Evolutionary conservation across 345 rosid genomes (phyloP).

Genomic region (Citrus medica): DNA sequence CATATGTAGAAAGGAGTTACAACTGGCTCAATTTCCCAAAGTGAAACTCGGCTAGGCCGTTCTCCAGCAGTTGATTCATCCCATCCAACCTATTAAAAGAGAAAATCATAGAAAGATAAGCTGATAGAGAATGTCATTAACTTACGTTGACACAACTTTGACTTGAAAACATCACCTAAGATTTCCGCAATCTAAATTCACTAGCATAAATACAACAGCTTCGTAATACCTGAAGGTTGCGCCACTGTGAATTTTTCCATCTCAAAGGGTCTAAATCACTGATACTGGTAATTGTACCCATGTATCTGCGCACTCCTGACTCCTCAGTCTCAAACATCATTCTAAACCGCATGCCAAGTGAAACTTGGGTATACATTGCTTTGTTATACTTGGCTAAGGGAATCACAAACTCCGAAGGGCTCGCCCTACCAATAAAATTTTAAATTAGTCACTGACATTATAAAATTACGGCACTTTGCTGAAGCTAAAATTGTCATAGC

Average conservation of each 20-base stretch:
- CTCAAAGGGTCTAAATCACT: slow-evolving; percentile 85
- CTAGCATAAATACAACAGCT: background rate
- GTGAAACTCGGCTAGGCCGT: slow-evolving; percentile 80
- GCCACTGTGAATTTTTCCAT: slow-evolving; percentile 97
- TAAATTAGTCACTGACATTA: slow-evolving; percentile 20
- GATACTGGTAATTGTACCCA: slow-evolving; percentile 92
- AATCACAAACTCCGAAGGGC: slow-evolving; percentile 94
- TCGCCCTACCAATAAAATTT: slow-evolving; percentile 61
- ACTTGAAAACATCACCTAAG: background rate
- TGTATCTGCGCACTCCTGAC: slow-evolving; percentile 90
- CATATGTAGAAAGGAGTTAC: slow-evolving; percentile 91
- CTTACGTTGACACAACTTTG: background rate
- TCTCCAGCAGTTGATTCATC: slow-evolving; percentile 95
- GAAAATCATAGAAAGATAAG: slow-evolving; percentile 3
- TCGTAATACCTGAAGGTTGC: slow-evolving; percentile 84
- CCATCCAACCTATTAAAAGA: slow-evolving; percentile 82
- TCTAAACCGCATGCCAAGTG: slow-evolving; percentile 93
- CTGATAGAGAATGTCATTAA: background rate
- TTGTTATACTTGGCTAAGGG: slow-evolving; percentile 92
- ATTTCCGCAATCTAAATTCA: background rate
- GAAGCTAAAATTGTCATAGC: slow-evolving; percentile 2
- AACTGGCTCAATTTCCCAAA: slow-evolving; percentile 96
- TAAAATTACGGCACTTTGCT: background rate
- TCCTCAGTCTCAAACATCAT: slow-evolving; percentile 99
- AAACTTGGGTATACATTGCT: slow-evolving; percentile 83